phyloP scores from a whole-genome alignment of 805 yeast genomes.

The Clavispora santaluciae region DNA sequence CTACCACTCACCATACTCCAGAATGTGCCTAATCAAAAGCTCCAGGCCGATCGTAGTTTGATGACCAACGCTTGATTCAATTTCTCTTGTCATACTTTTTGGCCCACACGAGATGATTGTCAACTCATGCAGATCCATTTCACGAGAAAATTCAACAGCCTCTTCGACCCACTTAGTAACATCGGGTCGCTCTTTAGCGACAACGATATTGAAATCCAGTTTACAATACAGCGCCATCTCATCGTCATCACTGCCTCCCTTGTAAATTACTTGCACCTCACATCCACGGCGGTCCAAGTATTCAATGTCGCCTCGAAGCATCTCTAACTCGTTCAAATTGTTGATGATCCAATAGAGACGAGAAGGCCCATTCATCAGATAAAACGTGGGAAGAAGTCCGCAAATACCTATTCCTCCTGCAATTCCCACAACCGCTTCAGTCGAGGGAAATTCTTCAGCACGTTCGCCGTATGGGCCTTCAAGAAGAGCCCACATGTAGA shows the following conservation, averaged over 20 bases:
- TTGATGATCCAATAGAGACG: conserved; percentile 12
- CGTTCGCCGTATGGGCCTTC: conserved; percentile 18
- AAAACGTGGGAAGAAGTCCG: conserved; percentile 12
- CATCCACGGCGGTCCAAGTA: conserved; percentile 7
- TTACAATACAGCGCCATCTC: conserved; percentile 9
- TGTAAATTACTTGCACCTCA: conserved; percentile 12
- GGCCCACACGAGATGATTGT: conserved; percentile 14
- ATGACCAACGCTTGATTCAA: conserved; percentile 7
- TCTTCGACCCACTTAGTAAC: conserved; percentile 10
- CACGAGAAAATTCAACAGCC: conserved; percentile 4
- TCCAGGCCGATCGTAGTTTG: conserved; percentile 8
- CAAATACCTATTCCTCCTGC: conserved; percentile 16
- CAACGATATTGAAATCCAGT: conserved; percentile 6
- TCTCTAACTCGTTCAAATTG: conserved; percentile 10
- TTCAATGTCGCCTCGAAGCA: conserved; percentile 8
- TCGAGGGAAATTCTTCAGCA: conserved; percentile 4
- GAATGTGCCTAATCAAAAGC: conserved; percentile 7
- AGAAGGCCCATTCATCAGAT: conserved; percentile 6
- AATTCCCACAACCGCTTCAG: conserved; percentile 12
- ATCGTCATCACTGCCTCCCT: conserved; percentile 4
- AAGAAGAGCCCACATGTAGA: conserved; percentile 13
- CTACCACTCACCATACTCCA: conserved; percentile 13
- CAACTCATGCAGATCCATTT: conserved; percentile 2
- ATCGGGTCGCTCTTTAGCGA: conserved; percentile 8
- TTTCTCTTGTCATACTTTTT: conserved; percentile 9